These are phyloP conservation scores for Phytophthora ramorum DNA, from an alignment of 352 stramenopile genomes.

Conservation along the genomic window DNA sequence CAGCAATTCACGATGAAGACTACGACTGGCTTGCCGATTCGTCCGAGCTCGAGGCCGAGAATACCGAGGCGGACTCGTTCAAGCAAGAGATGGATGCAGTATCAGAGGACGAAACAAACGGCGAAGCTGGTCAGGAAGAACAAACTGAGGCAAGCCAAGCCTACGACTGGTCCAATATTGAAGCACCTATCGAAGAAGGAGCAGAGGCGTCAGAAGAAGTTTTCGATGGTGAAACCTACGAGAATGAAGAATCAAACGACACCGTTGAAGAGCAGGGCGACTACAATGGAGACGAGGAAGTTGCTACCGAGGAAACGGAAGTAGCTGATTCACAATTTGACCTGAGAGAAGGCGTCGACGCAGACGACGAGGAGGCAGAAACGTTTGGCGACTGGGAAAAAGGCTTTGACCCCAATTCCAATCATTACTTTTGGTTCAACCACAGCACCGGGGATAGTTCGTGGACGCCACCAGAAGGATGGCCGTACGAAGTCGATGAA, in stretches of 20 bases:
- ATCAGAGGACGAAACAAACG: constrained; percentile 24
- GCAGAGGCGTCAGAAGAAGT: constrained; percentile 1
- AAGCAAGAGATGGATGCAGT: constrained; percentile 26
- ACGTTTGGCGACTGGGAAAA: constrained; percentile 88
- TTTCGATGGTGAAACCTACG: constrained; percentile 7
- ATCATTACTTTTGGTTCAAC: constrained; percentile 93
- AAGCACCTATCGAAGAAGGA: constrained; percentile 18
- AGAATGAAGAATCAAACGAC: constrained; percentile 19
- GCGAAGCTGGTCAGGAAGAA: constrained; percentile 2
- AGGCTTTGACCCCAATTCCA: constrained; percentile 79
- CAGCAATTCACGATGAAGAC: constrained; percentile 8
- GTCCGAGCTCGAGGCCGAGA: constrained; percentile 7
- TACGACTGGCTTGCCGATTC: constrained; percentile 28
- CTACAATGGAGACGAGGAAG: constrained; percentile 11
- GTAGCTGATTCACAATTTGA: constrained; percentile 26
- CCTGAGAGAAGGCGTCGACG: constrained; percentile 51
- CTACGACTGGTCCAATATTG: constrained; percentile 15
- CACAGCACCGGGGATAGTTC: constrained; percentile 78
- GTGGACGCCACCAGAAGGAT: constrained; percentile 80
- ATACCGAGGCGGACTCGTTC: constrained; percentile 17
- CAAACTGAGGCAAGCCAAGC: constrained; percentile 1
- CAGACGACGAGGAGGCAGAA: constrained; percentile 80
- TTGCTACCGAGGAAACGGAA: constrained; percentile 14
- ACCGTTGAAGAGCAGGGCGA: constrained; percentile 10
- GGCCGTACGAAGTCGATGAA: constrained; percentile 75